phyloP scores from a whole-genome alignment of 495 filamentous ascomycete genomes.

The Rhizodiscina lignyota region DNA sequence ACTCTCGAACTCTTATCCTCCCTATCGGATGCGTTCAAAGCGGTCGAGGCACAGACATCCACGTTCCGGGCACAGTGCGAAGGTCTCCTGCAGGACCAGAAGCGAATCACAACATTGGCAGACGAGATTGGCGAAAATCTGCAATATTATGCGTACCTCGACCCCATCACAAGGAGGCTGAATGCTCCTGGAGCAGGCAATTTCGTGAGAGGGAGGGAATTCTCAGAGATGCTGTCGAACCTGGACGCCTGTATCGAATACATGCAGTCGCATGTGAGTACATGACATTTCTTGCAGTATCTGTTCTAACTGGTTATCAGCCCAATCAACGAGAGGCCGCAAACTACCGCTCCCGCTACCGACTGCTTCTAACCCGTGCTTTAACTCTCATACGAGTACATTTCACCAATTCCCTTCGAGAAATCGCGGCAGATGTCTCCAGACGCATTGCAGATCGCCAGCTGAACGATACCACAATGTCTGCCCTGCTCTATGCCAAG shows the following conservation, averaged over 20 bases:
- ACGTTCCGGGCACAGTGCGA: conserved; percentile 86
- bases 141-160: conserved; percentile 81
- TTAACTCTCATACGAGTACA: conserved; percentile 74
- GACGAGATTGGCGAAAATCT: conserved; percentile 72
- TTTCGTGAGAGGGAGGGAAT: conserved; percentile 63
- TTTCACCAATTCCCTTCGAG: conserved; percentile 54
- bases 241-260: conserved; percentile 81
- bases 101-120: conserved; percentile 54
- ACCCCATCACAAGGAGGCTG: conserved; percentile 72
- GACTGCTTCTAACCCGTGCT: conserved; percentile 52
- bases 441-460: conserved; percentile 54
- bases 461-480: conserved; percentile 61
- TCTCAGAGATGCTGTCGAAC: conserved; percentile 67
- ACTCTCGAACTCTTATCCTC: conserved; percentile 57
- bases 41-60: conserved; percentile 78
- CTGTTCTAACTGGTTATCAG: conserved; percentile 23
- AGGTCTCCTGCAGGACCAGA: conserved; percentile 62
- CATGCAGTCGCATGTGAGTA: conserved; percentile 64
- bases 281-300: background rate
- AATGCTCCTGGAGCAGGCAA: conserved; percentile 83
- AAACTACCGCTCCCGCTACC: conserved; percentile 58
- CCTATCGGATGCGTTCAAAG: conserved; percentile 65
- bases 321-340: conserved; percentile 71
- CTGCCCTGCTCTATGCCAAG: conserved; percentile 61
- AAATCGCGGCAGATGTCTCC: conserved; percentile 51